phyloP scores from a whole-genome alignment of 139 green algal species.

The Axilococcus clingmanii region DNA sequence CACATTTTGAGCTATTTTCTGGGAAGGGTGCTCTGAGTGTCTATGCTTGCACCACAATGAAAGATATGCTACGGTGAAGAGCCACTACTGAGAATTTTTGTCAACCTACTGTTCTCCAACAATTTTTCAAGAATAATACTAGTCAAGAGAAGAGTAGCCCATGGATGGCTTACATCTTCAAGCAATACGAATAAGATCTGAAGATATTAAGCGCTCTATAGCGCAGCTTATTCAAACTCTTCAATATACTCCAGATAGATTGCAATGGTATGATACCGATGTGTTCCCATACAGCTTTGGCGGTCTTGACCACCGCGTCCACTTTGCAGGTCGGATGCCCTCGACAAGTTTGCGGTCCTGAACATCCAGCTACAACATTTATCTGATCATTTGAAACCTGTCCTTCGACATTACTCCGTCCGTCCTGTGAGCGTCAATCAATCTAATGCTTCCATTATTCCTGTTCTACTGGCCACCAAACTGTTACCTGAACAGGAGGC shows the following conservation, averaged over 20 bases:
- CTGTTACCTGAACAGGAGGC: conserved; percentile 40
- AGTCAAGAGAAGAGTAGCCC: too few relatives aligned
- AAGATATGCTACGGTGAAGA: too few relatives aligned
- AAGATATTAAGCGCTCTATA: conserved; percentile 22
- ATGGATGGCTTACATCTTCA: too few relatives aligned
- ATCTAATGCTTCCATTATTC: conserved; percentile 27
- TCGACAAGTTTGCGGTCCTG: conserved; percentile 35
- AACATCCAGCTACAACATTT: conserved; percentile 42
- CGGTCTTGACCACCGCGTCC: neutral
- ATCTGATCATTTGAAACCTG: conserved; percentile 25
- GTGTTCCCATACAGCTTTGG: neutral
- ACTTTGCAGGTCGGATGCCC: conserved; percentile 21
- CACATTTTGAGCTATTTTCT: too few relatives aligned
- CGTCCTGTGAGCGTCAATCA: conserved; percentile 35
- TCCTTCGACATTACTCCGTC: conserved; percentile 31
- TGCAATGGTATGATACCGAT: conserved; percentile 23
- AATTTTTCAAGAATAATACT: too few relatives aligned
- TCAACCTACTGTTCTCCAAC: too few relatives aligned
- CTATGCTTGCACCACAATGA: too few relatives aligned
- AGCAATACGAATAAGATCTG: conserved; percentile 1
- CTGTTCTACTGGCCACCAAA: conserved; percentile 52
- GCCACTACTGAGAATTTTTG: too few relatives aligned
- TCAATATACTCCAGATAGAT: conserved; percentile 14
- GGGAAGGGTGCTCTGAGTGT: too few relatives aligned
- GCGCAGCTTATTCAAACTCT: conserved; percentile 23